Conservation (phyloP, 192 early-diverging fungal genomes). For the Phycomyces blakesleeanus region DNA sequence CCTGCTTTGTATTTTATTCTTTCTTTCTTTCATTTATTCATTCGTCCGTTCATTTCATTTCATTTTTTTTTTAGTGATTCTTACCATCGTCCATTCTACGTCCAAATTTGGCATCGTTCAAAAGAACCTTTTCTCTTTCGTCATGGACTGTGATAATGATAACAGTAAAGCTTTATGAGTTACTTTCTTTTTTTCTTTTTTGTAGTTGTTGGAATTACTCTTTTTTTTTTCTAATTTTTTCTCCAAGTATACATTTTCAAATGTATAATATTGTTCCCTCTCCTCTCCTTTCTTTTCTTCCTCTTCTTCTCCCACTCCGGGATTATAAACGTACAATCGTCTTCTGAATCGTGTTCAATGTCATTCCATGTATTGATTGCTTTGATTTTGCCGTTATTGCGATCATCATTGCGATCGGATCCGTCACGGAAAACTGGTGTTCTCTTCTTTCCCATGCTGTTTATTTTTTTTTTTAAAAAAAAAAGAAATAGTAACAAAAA, state of each 20-base stretch:
- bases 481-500: too few species aligned
- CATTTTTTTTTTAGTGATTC: too few species aligned
- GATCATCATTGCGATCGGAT: slow-evolving; percentile 8
- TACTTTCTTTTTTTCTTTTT: too few species aligned
- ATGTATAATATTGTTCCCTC: too few species aligned
- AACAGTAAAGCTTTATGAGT: neutral
- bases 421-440: slow-evolving; percentile 23
- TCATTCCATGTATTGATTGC: slow-evolving; percentile 71
- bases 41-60: neutral
- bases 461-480: slow-evolving; percentile 1
- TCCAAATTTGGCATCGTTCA: slow-evolving; percentile 1
- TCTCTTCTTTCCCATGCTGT: slow-evolving; percentile 25
- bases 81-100: slow-evolving; percentile 23
- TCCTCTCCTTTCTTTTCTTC: too few species aligned
- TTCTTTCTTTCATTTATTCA: neutral
- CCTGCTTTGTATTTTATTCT: neutral
- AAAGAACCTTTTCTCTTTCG: slow-evolving; percentile 48
- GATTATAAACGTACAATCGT: slow-evolving; percentile 54
- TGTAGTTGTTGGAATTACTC: too few species aligned
- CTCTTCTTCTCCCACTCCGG: too few species aligned
- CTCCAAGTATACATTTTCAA: too few species aligned
- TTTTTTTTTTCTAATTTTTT: too few species aligned
- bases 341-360: slow-evolving; percentile 72
- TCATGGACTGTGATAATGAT: slow-evolving; percentile 31
- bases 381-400: slow-evolving; percentile 42